Conservation (phyloP, 2,329 filamentous ascomycete genomes). For the Ascomycota sp. region DNA sequence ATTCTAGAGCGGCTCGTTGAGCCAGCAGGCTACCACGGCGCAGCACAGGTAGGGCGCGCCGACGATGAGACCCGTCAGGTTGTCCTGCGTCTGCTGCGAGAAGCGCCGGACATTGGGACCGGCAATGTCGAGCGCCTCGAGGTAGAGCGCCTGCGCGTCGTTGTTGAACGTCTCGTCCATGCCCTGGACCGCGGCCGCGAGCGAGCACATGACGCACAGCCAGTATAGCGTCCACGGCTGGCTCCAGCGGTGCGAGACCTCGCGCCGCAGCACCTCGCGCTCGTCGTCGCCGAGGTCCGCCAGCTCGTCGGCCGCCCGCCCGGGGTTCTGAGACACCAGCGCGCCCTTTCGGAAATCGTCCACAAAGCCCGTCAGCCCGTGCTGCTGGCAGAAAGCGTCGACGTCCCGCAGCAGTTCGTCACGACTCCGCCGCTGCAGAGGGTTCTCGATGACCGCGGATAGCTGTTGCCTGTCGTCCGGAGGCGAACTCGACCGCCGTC, state of each 20-base stretch:
- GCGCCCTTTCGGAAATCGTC: slow-evolving; percentile 18
- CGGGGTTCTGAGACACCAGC: slow-evolving; percentile 13
- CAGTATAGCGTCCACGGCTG: slow-evolving; percentile 15
- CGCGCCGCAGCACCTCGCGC: slow-evolving; percentile 9
- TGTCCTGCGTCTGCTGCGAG: slow-evolving; percentile 7
- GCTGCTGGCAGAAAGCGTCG: slow-evolving; percentile 2
- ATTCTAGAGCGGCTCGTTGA: slow-evolving; percentile 15
- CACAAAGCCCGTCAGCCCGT: slow-evolving; percentile 26
- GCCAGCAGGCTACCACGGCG: slow-evolving; percentile 13
- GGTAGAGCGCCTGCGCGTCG: slow-evolving; percentile 27
- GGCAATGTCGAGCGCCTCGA: neutral
- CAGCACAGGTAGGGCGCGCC: slow-evolving; percentile 5
- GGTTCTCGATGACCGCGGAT: slow-evolving; percentile 3
- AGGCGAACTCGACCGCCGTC: no score
- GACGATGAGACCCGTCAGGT: slow-evolving; percentile 21
- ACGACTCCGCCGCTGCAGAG: slow-evolving; percentile 2
- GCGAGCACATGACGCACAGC: slow-evolving; percentile 14
- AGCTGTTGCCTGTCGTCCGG: no score
- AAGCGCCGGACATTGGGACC: neutral
- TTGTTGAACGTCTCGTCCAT: slow-evolving; percentile 48
- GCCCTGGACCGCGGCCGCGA: slow-evolving; percentile 39
- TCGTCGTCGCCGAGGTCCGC: slow-evolving; percentile 9
- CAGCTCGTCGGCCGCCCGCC: slow-evolving; percentile 23
- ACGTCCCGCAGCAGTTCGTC: slow-evolving; percentile 3
- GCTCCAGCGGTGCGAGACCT: slow-evolving; percentile 11